Conservation (phyloP, 139 green algal species). For the Asterochloris erici region DNA sequence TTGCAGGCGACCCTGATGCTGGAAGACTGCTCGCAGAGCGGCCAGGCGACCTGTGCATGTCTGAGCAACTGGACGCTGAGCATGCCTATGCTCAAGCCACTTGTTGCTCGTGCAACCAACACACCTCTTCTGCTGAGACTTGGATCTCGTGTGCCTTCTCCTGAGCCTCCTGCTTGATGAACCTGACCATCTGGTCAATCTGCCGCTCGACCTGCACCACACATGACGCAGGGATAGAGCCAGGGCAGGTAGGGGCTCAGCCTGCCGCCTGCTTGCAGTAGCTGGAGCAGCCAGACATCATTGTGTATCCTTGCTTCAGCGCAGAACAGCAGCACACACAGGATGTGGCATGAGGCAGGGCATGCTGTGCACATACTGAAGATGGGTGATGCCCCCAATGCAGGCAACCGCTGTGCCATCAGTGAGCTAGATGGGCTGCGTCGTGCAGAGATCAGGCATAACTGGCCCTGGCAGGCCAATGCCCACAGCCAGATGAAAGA, state of each 20-base stretch:
- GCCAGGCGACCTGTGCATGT: too few relatives aligned
- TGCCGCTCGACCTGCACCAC: slow-evolving; percentile 70
- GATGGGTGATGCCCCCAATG: too few relatives aligned
- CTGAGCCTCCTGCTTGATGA: slow-evolving; percentile 98
- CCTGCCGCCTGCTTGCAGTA: not conserved
- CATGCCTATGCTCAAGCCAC: too few relatives aligned
- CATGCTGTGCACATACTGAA: not conserved
- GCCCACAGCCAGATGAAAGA: too few relatives aligned
- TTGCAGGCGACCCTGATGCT: too few relatives aligned
- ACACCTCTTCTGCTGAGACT: slow-evolving; percentile 93
- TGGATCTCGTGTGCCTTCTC: slow-evolving; percentile 97
- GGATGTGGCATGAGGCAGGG: not conserved
- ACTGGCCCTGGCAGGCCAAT: too few relatives aligned
- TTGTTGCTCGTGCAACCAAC: not conserved
- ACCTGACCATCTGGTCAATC: slow-evolving; percentile 96
- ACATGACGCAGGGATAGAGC: not conserved
- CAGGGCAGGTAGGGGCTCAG: not conserved
- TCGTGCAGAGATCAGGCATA: too few relatives aligned
- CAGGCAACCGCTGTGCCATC: too few relatives aligned
- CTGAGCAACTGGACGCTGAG: too few relatives aligned
- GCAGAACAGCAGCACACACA: not conserved
- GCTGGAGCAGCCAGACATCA: not conserved
- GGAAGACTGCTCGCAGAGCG: too few relatives aligned
- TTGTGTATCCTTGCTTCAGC: too few relatives aligned
- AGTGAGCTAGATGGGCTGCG: too few relatives aligned